Evolutionary conservation across 176 grass and related monocot species (phyloP).

Genomic region (Triticum urartu): DNA sequence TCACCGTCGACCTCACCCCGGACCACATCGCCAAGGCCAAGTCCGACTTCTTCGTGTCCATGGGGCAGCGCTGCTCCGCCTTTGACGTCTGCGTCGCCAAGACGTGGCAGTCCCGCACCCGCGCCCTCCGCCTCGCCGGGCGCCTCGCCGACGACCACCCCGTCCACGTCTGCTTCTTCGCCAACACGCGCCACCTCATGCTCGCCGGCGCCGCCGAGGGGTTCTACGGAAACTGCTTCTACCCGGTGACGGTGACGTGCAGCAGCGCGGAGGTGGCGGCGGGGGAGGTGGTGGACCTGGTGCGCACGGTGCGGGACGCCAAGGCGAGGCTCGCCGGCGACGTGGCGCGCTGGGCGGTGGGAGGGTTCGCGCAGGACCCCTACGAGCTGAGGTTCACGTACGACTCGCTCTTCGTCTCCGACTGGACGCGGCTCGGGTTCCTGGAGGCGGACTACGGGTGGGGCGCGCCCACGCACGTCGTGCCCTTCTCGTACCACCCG

Average conservation of each 20-base stretch:
- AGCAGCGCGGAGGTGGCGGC: slow-evolving; percentile 14
- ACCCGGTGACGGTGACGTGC: slow-evolving; percentile 55
- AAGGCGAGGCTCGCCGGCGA: slow-evolving; percentile 52
- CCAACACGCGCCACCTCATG: slow-evolving; percentile 75
- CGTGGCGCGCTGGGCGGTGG: slow-evolving; percentile 67
- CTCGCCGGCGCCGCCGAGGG: slow-evolving; percentile 17
- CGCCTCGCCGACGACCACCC: background rate
- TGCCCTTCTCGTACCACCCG: slow-evolving; percentile 66
- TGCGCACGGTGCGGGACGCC: slow-evolving; percentile 57
- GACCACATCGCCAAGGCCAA: slow-evolving; percentile 53
- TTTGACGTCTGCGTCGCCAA: slow-evolving; percentile 81
- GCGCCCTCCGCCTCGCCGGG: slow-evolving; percentile 37
- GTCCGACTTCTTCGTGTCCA: slow-evolving; percentile 46
- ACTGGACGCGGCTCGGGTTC: slow-evolving; percentile 77
- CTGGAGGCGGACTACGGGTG: slow-evolving; percentile 84
- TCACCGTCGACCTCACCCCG: slow-evolving; percentile 40
- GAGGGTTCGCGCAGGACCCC: slow-evolving; percentile 51
- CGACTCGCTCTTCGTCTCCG: slow-evolving; percentile 78
- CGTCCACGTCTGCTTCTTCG: slow-evolving; percentile 83
- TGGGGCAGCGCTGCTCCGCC: slow-evolving; percentile 71
- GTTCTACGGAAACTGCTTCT: slow-evolving; percentile 99
- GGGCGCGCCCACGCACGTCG: slow-evolving; percentile 56
- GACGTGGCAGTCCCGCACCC: slow-evolving; percentile 69
- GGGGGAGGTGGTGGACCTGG: slow-evolving; percentile 51
- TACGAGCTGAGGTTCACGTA: slow-evolving; percentile 73